Evolutionary conservation across 2,329 filamentous ascomycete genomes (phyloP), one percentile per base, ranked within the genome.

Genomic region (Huntiella abstrusa): DNA sequence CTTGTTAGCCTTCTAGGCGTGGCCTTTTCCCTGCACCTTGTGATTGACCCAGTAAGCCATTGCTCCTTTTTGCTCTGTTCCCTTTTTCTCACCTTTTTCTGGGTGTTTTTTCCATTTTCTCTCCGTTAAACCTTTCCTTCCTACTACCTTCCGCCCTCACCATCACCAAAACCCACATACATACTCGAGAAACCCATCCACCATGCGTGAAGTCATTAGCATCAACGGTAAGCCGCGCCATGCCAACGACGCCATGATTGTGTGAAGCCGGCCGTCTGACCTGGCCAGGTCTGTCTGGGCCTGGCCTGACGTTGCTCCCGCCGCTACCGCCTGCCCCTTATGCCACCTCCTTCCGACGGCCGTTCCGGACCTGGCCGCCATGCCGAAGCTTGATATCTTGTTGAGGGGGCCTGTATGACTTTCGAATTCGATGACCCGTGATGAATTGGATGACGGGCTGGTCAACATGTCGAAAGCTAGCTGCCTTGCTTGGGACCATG

Each of bases 121-220:
- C 35, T 43, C 41, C 41, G 36, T 43, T 33, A 36, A 33, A 35
- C 47, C 48, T 43, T 38, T 36, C 33, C 13, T 17, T 41, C 35
- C 12, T 15, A 43, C 44, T 41, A 40, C 46, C 41, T 47, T 16
- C 17, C 43, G 34, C 36, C 36, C 34, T 41, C 44, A 22, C 17
- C 43, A 38, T 33, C 43, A 28, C 43, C 38, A 41, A 33, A 28
- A 47, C 19, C 33, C 17, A 47, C 28, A 35, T 37, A 38, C 43
- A 37, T 22, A 17, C 46, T 45, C 41, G 19, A 45, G 43, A 46
- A 28, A 43, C 46, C 47, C 22, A 38, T 43, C 46, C 39, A 87
- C 66, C 64, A 96, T 96, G 88, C 87, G 88, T 83, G 88, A 96
- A 79, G 86, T 96, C 66, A 94, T 96, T 68, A 88, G 82, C 71